Conservation (phyloP, 176 grass and related monocot genomes). For the Sorghum bicolor region Sorghum_bicolor_NCBIv3 NC_012875.2:45331001-45331500, state of each 20-base stretch:
- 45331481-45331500: neutral
- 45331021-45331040: neutral
- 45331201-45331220: neutral
- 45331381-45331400: neutral
- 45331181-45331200: neutral
- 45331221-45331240: neutral
- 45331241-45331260: neutral
- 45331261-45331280: no score
- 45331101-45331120: neutral
- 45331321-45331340: neutral
- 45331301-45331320: neutral
- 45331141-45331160: neutral
- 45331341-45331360: no score
- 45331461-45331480: neutral
- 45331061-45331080: neutral
- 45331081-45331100: conserved; percentile 3
- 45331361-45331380: no score
- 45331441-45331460: neutral
- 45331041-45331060: neutral
- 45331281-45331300: no score
- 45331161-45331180: neutral
- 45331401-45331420: neutral
- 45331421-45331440: neutral
- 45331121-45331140: neutral
- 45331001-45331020: neutral